Conservation (phyloP, 768 basidiomycete species). For the Suillus subalutaceus region DNA sequence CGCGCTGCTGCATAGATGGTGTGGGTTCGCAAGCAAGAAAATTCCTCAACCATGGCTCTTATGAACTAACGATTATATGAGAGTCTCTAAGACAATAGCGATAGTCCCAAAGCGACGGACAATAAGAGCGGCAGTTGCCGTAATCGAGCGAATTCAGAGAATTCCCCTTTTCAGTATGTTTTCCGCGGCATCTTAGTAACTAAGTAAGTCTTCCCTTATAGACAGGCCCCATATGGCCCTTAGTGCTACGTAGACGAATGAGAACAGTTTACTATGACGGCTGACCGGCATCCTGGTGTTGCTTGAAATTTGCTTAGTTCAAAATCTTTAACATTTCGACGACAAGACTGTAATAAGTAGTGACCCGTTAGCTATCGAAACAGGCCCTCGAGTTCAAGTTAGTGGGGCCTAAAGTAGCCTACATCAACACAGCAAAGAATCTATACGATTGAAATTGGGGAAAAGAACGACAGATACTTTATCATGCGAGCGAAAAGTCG, state of each 20-base stretch:
- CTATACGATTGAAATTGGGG: background rate
- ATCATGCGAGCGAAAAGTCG: background rate
- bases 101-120: slow-evolving; percentile 11
- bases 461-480: background rate
- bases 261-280: background rate
- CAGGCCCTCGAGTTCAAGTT: no score
- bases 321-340: background rate
- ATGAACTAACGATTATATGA: slow-evolving; percentile 10
- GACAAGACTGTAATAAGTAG: background rate
- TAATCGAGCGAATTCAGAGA: slow-evolving; percentile 1
- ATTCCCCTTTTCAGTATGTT: slow-evolving; percentile 5
- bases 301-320: background rate
- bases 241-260: background rate
- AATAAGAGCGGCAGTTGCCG: slow-evolving; percentile 16
- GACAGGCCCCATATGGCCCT: background rate
- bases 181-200: background rate
- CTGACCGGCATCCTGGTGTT: background rate
- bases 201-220: background rate
- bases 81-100: slow-evolving; percentile 36
- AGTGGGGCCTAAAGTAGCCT: background rate
- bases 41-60: background rate
- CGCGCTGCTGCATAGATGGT: slow-evolving; percentile 7
- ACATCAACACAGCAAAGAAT: background rate
- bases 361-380: background rate
- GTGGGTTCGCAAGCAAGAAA: slow-evolving; percentile 17